Percentiles rank a stretch among this genome's conserved stretches.
Conservation (phyloP, 208 protist species). For the Borovskyia barvae region DNA sequence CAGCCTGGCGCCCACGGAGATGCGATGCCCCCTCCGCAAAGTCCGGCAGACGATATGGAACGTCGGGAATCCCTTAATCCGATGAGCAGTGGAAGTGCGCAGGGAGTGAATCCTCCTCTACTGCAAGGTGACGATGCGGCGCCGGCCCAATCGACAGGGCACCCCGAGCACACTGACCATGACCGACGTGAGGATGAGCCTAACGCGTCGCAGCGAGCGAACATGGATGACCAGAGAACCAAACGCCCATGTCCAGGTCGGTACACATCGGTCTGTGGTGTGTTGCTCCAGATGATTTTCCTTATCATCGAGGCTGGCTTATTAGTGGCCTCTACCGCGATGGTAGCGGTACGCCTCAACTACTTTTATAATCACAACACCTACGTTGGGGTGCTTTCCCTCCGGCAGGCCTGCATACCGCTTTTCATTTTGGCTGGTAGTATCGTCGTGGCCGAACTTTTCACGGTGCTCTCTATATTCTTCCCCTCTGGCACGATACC, state of each 20-base stretch:
- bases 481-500: no score
- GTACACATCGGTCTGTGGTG: slow-evolving; percentile 5
- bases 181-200: background rate
- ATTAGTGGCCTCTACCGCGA: slow-evolving; percentile 36
- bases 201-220: background rate
- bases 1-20: slow-evolving; percentile 12
- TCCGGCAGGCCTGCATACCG: slow-evolving; percentile 46
- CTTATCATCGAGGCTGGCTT: slow-evolving; percentile 26
- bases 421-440: slow-evolving; percentile 47
- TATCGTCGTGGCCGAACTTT: slow-evolving; percentile 14
- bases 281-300: slow-evolving; percentile 9
- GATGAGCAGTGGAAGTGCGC: background rate
- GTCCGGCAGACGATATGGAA: background rate
- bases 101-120: background rate
- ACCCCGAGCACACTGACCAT: background rate
- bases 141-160: no score
- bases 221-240: no score
- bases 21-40: background rate
- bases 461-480: no score
- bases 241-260: slow-evolving; percentile 12
- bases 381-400: slow-evolving; percentile 28
- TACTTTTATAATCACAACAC: slow-evolving; percentile 25
- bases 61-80: slow-evolving; percentile 1
- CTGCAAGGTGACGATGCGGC: no score
- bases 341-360: slow-evolving; percentile 66